Evolutionary conservation across 108 stramenopile species (phyloP), one percentile per base, ranked within the genome.

Genomic region (Skeletonema menzelii): DNA sequence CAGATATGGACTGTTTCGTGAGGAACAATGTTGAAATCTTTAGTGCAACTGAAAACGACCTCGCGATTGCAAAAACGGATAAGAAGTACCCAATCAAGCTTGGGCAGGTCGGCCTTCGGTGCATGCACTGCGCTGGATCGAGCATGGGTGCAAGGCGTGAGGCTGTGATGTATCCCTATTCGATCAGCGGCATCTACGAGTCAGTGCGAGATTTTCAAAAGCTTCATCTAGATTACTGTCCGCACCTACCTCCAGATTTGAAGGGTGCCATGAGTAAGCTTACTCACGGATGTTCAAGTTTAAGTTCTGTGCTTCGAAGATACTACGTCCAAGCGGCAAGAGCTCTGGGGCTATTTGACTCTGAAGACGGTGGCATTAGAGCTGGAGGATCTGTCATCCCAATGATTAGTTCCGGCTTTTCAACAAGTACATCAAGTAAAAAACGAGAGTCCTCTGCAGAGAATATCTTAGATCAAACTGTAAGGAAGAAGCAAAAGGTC

Each of bases 31-130:
- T 95, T 37, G 94, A 95, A 76, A 87, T 95, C 7, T 95, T 95
- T 60, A 85, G 79, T 56, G 88, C 91, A 5, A 87, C 75, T 13
- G 63, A 76, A 55, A 68, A 80, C 11, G 94, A 95, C 59, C 87
- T 91, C 28, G 81, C 64, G 4, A 49, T 79, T 19, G 88, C 90
- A 8, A 75, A 31, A 38, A 62, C 58, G 1, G 91, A 92, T 59
- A 58, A 35, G 32, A 60, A 60, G 8, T 60, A 86, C 65, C 94
- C 91, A 0, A 79, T 95, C 34, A 72, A 86, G 27, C 65, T 81
- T 19, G 91, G 88, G 0, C 89, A 91, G 67, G 88, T 95, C 57
- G 94, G 94, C 12, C 88, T 95, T 65, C 85, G 94, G 5, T 95
- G 94, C 67, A 64, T 89, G 31, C 88, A 92, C 70, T 95, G 94